phyloP scores from a whole-genome alignment of 2,329 filamentous ascomycete genomes.

The Stachybotrys chartarum region DNA sequence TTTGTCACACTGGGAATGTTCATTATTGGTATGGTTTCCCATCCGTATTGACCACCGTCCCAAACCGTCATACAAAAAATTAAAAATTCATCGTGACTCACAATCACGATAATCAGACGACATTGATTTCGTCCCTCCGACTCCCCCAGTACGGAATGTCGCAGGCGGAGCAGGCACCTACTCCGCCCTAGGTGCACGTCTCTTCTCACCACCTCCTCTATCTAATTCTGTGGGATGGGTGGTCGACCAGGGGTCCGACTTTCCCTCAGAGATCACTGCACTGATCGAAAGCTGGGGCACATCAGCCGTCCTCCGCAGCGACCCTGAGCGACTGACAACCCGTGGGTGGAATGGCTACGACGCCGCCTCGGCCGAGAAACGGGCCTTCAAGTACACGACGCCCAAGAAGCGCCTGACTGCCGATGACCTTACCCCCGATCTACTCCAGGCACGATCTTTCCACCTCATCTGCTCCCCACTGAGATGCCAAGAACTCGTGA shows the following conservation, averaged over 20 bases:
- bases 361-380: slow-evolving; percentile 52
- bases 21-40: slow-evolving; percentile 52
- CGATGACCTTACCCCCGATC: slow-evolving; percentile 55
- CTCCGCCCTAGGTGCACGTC: slow-evolving; percentile 77
- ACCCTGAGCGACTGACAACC: slow-evolving; percentile 67
- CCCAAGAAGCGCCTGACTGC: slow-evolving; percentile 77
- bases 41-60: background rate
- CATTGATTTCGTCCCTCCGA: slow-evolving; percentile 74
- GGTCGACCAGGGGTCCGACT: slow-evolving; percentile 83
- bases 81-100: too few relatives aligned
- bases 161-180: slow-evolving; percentile 88
- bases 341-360: slow-evolving; percentile 90
- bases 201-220: slow-evolving; percentile 66
- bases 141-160: slow-evolving; percentile 62
- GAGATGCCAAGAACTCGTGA: slow-evolving; percentile 69
- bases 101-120: slow-evolving; percentile 49
- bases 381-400: slow-evolving; percentile 80
- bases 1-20: slow-evolving; percentile 69
- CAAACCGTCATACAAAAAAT: background rate
- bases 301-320: slow-evolving; percentile 59
- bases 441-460: slow-evolving; percentile 70
- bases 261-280: slow-evolving; percentile 58
- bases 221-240: slow-evolving; percentile 79
- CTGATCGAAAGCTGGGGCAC: slow-evolving; percentile 72
- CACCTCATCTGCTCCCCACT: slow-evolving; percentile 80